These are phyloP conservation scores for Aspergillus sp. DNA, from an alignment of 2,329 filamentous ascomycete genomes.

Conservation along the genomic window DNA sequence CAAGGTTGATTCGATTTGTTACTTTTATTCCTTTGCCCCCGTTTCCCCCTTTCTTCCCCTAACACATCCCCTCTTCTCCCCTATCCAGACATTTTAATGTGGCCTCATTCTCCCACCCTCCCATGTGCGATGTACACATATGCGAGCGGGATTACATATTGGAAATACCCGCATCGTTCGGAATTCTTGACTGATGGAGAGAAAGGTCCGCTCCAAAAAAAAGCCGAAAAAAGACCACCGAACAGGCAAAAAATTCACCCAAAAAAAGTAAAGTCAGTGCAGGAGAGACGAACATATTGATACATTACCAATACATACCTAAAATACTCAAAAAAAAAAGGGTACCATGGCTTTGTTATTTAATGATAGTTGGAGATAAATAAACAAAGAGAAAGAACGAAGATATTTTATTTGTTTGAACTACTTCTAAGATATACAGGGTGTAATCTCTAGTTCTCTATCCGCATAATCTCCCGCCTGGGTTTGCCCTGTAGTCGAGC, in stretches of 20 bases:
- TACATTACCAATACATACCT: background rate
- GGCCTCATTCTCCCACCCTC: slow-evolving; percentile 18
- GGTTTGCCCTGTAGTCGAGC: too few species aligned
- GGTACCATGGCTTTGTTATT: slow-evolving; percentile 13
- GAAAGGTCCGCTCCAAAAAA: slow-evolving; percentile 15
- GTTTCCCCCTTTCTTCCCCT: slow-evolving; percentile 3
- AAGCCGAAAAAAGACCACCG: slow-evolving; percentile 10
- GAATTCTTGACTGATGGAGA: slow-evolving; percentile 18
- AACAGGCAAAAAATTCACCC: slow-evolving; percentile 7
- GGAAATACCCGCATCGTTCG: background rate
- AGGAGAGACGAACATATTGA: slow-evolving; percentile 11
- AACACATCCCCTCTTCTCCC: slow-evolving; percentile 1
- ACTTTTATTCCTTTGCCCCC: background rate
- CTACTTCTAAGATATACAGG: too few species aligned
- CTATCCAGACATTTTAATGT: slow-evolving; percentile 20
- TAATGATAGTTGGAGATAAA: slow-evolving; percentile 14
- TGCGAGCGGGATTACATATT: background rate
- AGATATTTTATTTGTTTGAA: slow-evolving; percentile 1
- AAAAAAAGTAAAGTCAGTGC: slow-evolving; percentile 14
- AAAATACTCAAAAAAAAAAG: slow-evolving; percentile 8
- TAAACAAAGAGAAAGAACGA: slow-evolving; percentile 11
- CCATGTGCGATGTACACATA: slow-evolving; percentile 5
- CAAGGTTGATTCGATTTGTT: slow-evolving; percentile 7
- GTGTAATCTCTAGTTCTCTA: too few species aligned
- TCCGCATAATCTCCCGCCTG: too few species aligned